Evolutionary conservation across 2,329 filamentous ascomycete species (phyloP), one percentile per base, ranked within the genome.

Genomic region (Parastagonospora avenae): DNA sequence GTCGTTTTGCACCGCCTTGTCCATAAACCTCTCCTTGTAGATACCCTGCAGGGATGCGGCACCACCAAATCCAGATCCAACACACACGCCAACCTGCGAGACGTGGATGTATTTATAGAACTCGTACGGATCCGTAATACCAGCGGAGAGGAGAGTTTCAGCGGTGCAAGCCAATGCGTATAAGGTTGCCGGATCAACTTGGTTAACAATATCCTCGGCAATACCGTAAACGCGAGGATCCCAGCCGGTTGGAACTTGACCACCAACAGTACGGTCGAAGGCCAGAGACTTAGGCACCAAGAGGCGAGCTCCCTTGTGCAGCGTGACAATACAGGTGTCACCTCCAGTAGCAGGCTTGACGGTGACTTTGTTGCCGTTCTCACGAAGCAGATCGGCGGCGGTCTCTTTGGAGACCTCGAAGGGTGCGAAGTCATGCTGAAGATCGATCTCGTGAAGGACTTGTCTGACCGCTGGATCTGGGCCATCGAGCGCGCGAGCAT

Each of bases 41-140:
- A 99, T 99, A 66, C 93, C 92, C 68, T 92, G 88, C 59, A 99
- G 84, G 66, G 94, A 94, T 66, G 85, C 85, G 54, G 92, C 89
- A 78, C 94, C 95, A 83, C 94, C 94, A 81, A 99, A 96, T 82
- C 94, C 94, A 30, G 95, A 99, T 76, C 94, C 94, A 63, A 99
- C 87, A 72, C 93, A 97, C 83, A 99, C 99, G 75, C 94, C 94
- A 44, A 99, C 90, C 73, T 99, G 91, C 6, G 94, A 97, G 54
- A 99, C 86, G 76, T 99, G 94, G 57, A 99, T 92, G 70, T 99
- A 97, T 81, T 97, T 92, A 85, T 99, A 99, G 80, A 99, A 97
- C 79, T 99, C 94, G 72, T 97, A 99, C 16, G 94, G 94, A 72
- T 99, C 94, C 16, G 94, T 97, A 74, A 99, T 92, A 86, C 94